Percentiles rank a stretch among this genome's conserved stretches.
phyloP scores from a whole-genome alignment of 2,329 filamentous ascomycete species.

The Neurospora crassa region DNA sequence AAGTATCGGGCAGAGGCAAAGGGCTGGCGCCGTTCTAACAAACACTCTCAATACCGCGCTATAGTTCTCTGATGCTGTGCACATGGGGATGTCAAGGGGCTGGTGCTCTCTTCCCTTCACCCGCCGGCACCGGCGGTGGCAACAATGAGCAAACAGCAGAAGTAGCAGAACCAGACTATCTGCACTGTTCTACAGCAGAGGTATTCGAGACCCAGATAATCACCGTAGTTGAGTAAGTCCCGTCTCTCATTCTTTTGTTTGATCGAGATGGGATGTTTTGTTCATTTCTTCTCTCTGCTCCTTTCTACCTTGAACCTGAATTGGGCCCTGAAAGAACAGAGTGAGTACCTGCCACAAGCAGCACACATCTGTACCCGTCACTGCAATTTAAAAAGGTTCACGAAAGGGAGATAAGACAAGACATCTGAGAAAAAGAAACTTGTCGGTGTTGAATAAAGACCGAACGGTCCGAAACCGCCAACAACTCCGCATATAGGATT shows the following conservation, averaged over 20 bases:
- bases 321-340: neutral
- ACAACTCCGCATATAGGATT: neutral
- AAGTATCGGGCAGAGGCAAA: neutral
- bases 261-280: neutral
- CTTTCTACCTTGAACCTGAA: neutral
- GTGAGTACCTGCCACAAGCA: neutral
- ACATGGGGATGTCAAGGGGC: conserved; percentile 38
- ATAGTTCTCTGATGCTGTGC: conserved; percentile 30
- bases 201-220: conserved; percentile 22
- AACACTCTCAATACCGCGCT: conserved; percentile 6
- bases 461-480: neutral
- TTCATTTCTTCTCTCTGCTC: neutral
- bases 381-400: neutral
- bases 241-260: neutral
- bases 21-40: neutral
- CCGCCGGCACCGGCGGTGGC: conserved; percentile 11
- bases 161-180: conserved; percentile 14
- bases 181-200: conserved; percentile 33
- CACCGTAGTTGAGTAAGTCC: conserved; percentile 50
- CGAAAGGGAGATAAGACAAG: neutral
- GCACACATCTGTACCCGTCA: neutral
- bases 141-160: neutral
- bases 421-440: neutral
- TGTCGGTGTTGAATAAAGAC: neutral
- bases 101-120: conserved; percentile 30